phyloP scores from a whole-genome alignment of 768 basidiomycete species.

The Paxillus rubicundulus region DNA sequence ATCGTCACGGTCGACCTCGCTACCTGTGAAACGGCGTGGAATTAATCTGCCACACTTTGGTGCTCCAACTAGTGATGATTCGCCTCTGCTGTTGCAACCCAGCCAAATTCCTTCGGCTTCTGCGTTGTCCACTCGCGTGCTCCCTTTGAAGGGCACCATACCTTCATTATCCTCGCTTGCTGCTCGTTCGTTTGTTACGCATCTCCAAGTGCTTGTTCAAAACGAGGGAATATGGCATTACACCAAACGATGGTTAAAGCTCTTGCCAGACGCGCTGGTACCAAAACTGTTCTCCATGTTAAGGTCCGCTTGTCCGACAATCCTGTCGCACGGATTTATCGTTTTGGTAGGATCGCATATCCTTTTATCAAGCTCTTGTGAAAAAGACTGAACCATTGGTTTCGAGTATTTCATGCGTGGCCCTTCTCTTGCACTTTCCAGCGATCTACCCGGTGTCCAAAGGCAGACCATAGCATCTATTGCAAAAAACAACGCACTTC shows the following conservation, averaged over 20 bases:
- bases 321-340: constrained; percentile 55
- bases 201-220: constrained; percentile 40
- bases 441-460: constrained; percentile 51
- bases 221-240: constrained; percentile 39
- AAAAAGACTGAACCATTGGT: neutral
- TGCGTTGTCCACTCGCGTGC: constrained; percentile 45
- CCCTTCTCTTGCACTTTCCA: constrained; percentile 43
- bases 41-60: constrained; percentile 33
- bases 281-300: constrained; percentile 53
- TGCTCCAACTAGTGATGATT: constrained; percentile 45
- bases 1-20: neutral
- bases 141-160: constrained; percentile 32
- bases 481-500: constrained; percentile 30
- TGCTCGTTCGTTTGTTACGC: constrained; percentile 48
- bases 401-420: constrained; percentile 60
- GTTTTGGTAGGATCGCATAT: constrained; percentile 41
- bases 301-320: constrained; percentile 45
- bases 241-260: constrained; percentile 40
- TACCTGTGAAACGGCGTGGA: constrained; percentile 15
- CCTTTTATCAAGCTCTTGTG: neutral
- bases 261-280: constrained; percentile 51
- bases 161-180: constrained; percentile 51
- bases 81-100: constrained; percentile 35
- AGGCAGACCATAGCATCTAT: constrained; percentile 49
- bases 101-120: constrained; percentile 47